Evolutionary conservation across 805 yeast species (phyloP), one percentile per base, ranked within the genome.

Genomic region (Kodamaea restingae): DNA sequence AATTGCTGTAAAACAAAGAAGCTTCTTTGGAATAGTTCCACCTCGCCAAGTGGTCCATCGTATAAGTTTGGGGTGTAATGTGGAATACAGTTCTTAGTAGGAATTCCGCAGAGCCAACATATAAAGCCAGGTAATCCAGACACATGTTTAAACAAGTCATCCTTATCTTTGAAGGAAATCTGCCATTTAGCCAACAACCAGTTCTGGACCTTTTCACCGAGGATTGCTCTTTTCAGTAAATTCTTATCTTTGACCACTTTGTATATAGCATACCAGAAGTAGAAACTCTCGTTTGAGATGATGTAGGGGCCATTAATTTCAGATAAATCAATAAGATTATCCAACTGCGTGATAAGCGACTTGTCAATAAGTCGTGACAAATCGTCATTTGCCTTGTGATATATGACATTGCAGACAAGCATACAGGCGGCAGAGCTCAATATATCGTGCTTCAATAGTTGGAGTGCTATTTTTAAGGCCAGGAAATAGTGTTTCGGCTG

Each of bases 281-380:
- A 46, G 20, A 77, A 58, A 3, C 83, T 61, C 35, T 71, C 76
- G 31, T 71, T 60, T 34, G 71, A 64, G 1, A 80, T 38, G 1
- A 45, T 17, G 1, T 58, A 51, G 2, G 93, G 91, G 0, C 91
- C 91, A 53, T 73, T 75, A 0, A 80, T 61, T 32, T 76, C 82
- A 0, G 84, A 61, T 4, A 74, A 52, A 26, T 80, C 83, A 34
- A 75, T 58, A 1, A 78, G 38, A 20, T 72, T 73, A 30, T 71
- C 73, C 22, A 80, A 55, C 44, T 74, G 76, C 32, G 66, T 73
- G 3, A 61, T 40, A 7, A 78, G 48, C 0, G 74, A 54, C 7
- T 54, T 53, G 38, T 79, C 84, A 2, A 57, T 30, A 2, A 52
- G 21, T 8, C 37, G 24, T 14, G 41, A 35, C 18, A 55, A 30